Base-by-base conservation (phyloP, 371 early-diverging fungal genomes). In the Apophysomyces elegans region DNA sequence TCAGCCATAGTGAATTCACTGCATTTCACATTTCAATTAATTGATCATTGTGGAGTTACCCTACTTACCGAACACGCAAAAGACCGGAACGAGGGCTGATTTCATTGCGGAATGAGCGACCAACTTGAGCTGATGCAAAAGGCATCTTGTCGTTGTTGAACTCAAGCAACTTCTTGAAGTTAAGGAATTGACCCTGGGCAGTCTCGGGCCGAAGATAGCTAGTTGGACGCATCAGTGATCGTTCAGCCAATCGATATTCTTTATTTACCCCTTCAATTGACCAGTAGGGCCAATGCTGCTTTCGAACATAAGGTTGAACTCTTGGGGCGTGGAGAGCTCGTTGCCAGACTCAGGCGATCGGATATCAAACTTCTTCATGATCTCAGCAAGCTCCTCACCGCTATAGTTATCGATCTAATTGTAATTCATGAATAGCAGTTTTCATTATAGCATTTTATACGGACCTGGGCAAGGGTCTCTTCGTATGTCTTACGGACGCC, bases 1-100 rank as follows among this genome's bases (percentile, higher is more conserved):
- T 99, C 99, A 21, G 99, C 99, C 99, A 99, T 99, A 26, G 96
- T 95, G 84, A 99, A 99, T 81, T 99, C 99, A 75, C 96, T 91
- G 58, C 7, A n/a, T 1, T 59, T 13, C 14, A 41, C 8, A 44
- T 18, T 37, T 16, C 35, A 11, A 11, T 36, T 14, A 9, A 44
- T 32, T 16, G 14, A 11, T 5, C 13, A 11, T 57, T 54, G 5
- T 4, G 1, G 14, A 7, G 32, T 18, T 7, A 54, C 14, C 5
- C 14, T 32, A 68, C 72, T 75, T 85, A 91, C 89, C 99, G 91
- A 57, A 99, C 99, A 70, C 99, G 93, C 66, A 99, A 85, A 21
- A 99, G 88, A 68, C 99, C 99, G 59, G 93, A 89, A 56, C 99
- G 91, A 58, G 99, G 99, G 58, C 97, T 95, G 66, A 99, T 99